A percentile compares a stretch with the other conserved stretches of the same genome.
phyloP scores from a whole-genome alignment of 176 grass and related monocot species.

The Carex littledalei region DNA sequence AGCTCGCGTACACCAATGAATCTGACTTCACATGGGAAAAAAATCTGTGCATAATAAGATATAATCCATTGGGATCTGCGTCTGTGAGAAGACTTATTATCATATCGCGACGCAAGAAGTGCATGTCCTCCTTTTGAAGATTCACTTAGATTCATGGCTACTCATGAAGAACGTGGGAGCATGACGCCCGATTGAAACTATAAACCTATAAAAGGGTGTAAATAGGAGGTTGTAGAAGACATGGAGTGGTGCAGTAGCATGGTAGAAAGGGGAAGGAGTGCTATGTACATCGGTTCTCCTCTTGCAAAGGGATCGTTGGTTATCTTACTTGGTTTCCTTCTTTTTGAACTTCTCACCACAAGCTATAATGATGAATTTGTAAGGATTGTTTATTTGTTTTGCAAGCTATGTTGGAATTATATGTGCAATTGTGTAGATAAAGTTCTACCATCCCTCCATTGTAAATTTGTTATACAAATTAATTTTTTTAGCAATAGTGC shows the following conservation, averaged over 20 bases:
- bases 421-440: not conserved
- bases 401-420: not conserved
- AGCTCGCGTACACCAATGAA: not conserved
- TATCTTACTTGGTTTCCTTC: conserved; percentile 5
- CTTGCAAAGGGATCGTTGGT: not conserved
- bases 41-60: not conserved
- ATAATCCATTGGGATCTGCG: not conserved
- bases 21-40: not conserved
- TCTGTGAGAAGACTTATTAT: not conserved
- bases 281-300: not conserved
- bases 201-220: not conserved
- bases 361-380: not conserved
- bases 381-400: not conserved
- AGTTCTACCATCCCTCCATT: too few species aligned
- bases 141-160: not conserved
- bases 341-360: not conserved
- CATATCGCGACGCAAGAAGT: not conserved
- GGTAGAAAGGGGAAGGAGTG: not conserved
- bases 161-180: not conserved
- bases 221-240: not conserved
- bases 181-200: not conserved
- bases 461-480: too few species aligned
- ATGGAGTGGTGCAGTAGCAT: not conserved
- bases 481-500: not conserved
- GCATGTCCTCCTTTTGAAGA: not conserved